Evolutionary conservation across 2,329 filamentous ascomycete genomes (phyloP), one percentile per base, ranked within the genome.

Genomic region (Pyricularia grisea): DNA sequence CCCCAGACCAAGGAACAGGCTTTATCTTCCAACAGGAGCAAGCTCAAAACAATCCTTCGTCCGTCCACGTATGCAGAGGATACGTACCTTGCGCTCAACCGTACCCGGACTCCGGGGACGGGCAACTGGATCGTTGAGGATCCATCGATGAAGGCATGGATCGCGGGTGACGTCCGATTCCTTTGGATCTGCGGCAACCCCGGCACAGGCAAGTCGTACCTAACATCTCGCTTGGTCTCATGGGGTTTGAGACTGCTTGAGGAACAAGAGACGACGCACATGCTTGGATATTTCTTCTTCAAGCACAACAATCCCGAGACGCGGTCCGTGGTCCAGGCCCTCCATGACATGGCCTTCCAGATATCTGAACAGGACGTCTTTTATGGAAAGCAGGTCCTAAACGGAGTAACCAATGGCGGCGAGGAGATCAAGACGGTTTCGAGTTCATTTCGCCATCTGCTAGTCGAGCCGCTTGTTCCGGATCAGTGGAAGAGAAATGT

Each of bases 271-370:
- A 60, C 58, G 4, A 68, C 67, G 1, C 30, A 68, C 33, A 68
- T 68, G 67, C 31, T 68, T 5, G 67, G 67, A 6, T 68, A 68
- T 25, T 68, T 68, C 60, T 68, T 68, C 60, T 68, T 68, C 60
- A 64, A 61, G 60, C 67, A 68, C 31, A 68, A 64, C 58, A 68
- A 68, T 25, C 67, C 67, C 10, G 67, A 68, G 60, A 68, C 67
- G 11, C 58, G 67, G 23, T 68, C 67, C 31, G 60, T 68, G 11
- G 28, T 68, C 4, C 67, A 68, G 12, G 67, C 67, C 11, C 67
- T 68, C 31, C 55, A 36, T 11, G 60, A 68, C 33, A 65, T 68
- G 67, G 67, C 67, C 7, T 68, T 68, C 25, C 67, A 68, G 67
- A 50, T 68, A 6, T 42, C 58, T 1, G 67, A 68, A 33, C 67